Evolutionary conservation across 1,284 basidiomycete genomes (phyloP).

Genomic region (Lignosus rhinocerotis): DNA sequence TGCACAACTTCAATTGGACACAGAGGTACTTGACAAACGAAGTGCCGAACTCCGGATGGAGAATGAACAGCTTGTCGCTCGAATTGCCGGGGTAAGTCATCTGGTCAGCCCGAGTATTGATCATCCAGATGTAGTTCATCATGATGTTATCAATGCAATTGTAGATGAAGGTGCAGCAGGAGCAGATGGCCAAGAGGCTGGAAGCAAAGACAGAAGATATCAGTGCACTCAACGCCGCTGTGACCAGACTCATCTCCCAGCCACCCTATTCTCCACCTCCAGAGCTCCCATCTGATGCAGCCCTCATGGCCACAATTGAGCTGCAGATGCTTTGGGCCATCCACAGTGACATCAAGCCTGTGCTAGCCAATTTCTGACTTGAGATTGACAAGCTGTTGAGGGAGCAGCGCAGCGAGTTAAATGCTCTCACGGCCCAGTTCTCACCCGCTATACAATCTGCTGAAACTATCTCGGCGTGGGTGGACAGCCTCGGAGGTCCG

Average conservation of each 20-base stretch:
- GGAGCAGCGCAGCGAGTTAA: slow-evolving; percentile 39
- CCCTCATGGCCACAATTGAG: slow-evolving; percentile 42
- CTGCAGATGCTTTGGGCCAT: slow-evolving; percentile 41
- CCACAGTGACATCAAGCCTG: slow-evolving; percentile 38
- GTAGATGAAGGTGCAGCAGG: slow-evolving; percentile 34
- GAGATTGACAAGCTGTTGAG: slow-evolving; percentile 41
- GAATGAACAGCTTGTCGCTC: slow-evolving; percentile 21
- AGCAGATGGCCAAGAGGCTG: slow-evolving; percentile 1
- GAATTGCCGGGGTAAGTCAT: slow-evolving; percentile 31
- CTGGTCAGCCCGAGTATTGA: too few relatives aligned
- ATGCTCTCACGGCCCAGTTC: slow-evolving; percentile 42
- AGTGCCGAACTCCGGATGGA: slow-evolving; percentile 28
- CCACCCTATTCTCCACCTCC: slow-evolving; percentile 27
- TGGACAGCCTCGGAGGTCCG: slow-evolving; percentile 18
- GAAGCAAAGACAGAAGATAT: slow-evolving; percentile 27
- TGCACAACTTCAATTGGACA: slow-evolving; percentile 36
- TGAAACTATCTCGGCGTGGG: slow-evolving; percentile 26
- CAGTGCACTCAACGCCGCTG: slow-evolving; percentile 41
- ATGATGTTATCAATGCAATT: neutral
- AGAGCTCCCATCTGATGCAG: slow-evolving; percentile 39
- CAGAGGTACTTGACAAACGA: slow-evolving; percentile 30
- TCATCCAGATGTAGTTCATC: neutral
- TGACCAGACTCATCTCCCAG: slow-evolving; percentile 39
- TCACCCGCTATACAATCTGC: slow-evolving; percentile 32
- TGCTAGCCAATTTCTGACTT: slow-evolving; percentile 37